Evolutionary conservation across 1,139 yeast genomes (phyloP).

Genomic region (Candida anutae): DNA sequence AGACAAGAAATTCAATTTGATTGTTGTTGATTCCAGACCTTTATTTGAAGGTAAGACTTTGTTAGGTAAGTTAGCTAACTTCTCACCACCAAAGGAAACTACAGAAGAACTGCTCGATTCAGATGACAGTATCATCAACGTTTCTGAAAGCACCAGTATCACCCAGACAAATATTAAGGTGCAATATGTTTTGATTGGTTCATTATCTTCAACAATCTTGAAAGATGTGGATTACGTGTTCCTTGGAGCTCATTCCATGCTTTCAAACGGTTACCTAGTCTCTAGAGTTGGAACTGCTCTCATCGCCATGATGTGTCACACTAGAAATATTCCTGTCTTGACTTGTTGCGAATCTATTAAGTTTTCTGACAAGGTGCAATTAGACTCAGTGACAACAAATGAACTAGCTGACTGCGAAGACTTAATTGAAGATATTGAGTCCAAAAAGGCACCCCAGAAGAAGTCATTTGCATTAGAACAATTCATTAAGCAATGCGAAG

Average conservation of each 20-base stretch:
- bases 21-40: constrained; percentile 93
- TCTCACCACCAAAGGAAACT: constrained; percentile 21
- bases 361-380: constrained; percentile 90
- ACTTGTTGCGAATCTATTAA: constrained; percentile 95
- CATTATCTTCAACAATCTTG: constrained; percentile 70
- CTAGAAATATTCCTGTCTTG: constrained; percentile 84
- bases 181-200: constrained; percentile 67
- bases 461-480: constrained; percentile 61
- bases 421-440: constrained; percentile 41
- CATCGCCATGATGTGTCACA: constrained; percentile 85
- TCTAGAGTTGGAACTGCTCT: constrained; percentile 94
- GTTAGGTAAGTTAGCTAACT: constrained; percentile 44
- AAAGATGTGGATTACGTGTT: constrained; percentile 82
- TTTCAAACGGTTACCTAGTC: constrained; percentile 87
- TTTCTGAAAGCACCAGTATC: constrained; percentile 16
- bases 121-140: too few species aligned
- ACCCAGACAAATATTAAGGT: constrained; percentile 27
- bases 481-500: constrained; percentile 42
- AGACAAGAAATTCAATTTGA: constrained; percentile 65
- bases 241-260: constrained; percentile 95
- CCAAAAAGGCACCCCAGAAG: constrained; percentile 50
- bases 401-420: constrained; percentile 87
- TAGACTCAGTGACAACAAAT: constrained; percentile 89
- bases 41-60: constrained; percentile 85
- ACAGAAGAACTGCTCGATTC: constrained; percentile 5